Percentiles rank a stretch among this genome's conserved stretches.
Conservation (phyloP, 2,329 filamentous ascomycete species). For the Ophiostoma himal-ulmi region DNA sequence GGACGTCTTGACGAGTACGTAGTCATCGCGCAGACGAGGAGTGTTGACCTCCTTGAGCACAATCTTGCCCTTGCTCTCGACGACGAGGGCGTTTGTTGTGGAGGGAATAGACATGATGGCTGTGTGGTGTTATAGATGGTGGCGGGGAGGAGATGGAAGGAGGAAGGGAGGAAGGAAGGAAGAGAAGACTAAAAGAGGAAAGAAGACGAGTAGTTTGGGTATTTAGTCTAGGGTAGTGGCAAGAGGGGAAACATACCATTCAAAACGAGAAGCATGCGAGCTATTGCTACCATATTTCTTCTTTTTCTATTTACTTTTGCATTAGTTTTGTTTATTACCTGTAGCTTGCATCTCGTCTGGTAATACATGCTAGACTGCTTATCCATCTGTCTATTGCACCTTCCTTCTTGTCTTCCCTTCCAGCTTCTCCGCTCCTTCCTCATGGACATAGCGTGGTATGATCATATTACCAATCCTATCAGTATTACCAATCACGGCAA, state of each 20-base stretch:
- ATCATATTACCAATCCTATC: background rate
- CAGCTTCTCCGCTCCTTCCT: background rate
- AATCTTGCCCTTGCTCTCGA: conserved; percentile 24
- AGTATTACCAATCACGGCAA: background rate
- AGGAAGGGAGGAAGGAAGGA: background rate
- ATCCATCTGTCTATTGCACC: background rate
- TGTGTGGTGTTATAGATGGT: background rate
- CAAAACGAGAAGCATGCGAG: background rate
- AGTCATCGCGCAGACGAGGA: conserved; percentile 29
- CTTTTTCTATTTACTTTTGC: background rate
- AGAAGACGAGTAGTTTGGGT: background rate
- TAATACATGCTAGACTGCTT: too few species aligned
- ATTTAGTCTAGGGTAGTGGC: background rate
- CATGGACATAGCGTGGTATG: background rate
- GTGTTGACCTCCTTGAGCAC: conserved; percentile 24
- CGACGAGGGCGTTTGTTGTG: conserved; percentile 28
- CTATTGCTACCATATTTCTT: background rate
- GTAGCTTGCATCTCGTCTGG: background rate
- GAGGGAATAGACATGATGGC: conserved; percentile 22
- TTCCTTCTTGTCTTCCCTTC: background rate
- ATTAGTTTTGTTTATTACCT: background rate
- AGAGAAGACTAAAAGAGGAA: background rate
- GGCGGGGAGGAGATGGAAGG: background rate
- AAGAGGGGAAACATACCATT: background rate
- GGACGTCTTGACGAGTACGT: conserved; percentile 29